Evolutionary conservation across 2,329 filamentous ascomycete species (phyloP).

Genomic region (Knufia fluminis): DNA sequence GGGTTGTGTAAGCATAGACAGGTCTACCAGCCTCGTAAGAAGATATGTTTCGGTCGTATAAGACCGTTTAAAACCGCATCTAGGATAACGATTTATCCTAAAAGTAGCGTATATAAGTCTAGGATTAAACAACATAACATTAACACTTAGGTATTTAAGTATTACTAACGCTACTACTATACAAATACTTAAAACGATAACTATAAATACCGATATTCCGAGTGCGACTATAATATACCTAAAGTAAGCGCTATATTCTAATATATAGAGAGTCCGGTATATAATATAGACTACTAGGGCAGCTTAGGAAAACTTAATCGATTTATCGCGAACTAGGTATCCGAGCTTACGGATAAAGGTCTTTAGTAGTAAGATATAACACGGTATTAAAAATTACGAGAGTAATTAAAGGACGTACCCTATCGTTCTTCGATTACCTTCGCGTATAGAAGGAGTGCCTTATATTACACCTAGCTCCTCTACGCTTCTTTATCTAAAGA

Average conservation of each 20-base stretch:
- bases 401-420: too few species aligned
- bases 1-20: slow-evolving; percentile 18
- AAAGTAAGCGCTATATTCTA: slow-evolving; percentile 19
- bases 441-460: too few species aligned
- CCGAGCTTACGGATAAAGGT: too few species aligned
- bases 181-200: not conserved
- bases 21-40: slow-evolving; percentile 13
- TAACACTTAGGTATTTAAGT: slow-evolving; percentile 10
- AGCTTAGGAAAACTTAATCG: not conserved
- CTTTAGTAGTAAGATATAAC: too few species aligned
- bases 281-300: not conserved
- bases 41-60: slow-evolving; percentile 20
- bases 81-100: slow-evolving; percentile 24
- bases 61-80: slow-evolving; percentile 20
- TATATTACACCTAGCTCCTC: too few species aligned
- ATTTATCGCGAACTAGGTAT: too few species aligned
- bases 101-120: slow-evolving; percentile 19
- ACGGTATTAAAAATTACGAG: too few species aligned
- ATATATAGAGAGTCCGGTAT: slow-evolving; percentile 18
- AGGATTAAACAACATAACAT: slow-evolving; percentile 10
- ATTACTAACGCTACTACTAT: not conserved
- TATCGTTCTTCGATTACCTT: too few species aligned
- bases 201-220: slow-evolving; percentile 16
- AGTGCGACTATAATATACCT: slow-evolving; percentile 15
- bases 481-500: too few species aligned